Evolutionary conservation across 2,329 filamentous ascomycete genomes (phyloP), one percentile per base, ranked within the genome.

Genomic region (Beauveria australis): DNA sequence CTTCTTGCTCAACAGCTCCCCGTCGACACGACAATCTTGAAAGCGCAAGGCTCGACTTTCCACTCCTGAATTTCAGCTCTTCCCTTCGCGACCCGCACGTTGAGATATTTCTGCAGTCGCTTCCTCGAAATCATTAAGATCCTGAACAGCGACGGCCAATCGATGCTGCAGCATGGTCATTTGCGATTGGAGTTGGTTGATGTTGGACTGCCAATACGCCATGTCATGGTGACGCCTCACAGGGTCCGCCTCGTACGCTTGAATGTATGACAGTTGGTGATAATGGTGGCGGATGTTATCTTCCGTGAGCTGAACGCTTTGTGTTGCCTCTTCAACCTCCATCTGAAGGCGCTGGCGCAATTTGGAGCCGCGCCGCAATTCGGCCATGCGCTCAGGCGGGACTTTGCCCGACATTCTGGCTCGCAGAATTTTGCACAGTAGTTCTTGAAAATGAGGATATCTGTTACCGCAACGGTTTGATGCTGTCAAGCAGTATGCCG

Each of bases 101-200:
- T 46, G 49, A 1, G 37, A 16, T 24, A 49, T 10, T 5, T 61
- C 59, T 26, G 53, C 47, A 2, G 60, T 61, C 9, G 47, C 48
- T 16, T 61, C 61, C 14, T 62, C 61, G 16, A 60, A 62, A 28
- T 62, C 61, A 16, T 30, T 18, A 3, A 62, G 56, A 12, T 62
- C 61, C 19, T 60, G 51, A 24, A 55, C 28, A 10, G 61, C 61
- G 3, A 51, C 44, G 10, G 49, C 47, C n/a, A 62, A 46, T 6
- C 51, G 30, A 18, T 41, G 49, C 6, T 47, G 49, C 5, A 62
- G 49, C 40, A 12, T 37, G 1, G 30, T 26, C 28, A 61, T 37
- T n/a, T 57, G 49, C n/a, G 26, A 22, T 14, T 57, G 46, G 10
- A 41, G 33, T 22, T 55, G 57, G 28, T 53, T 47, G 16, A 53